Evolutionary conservation across 2,329 filamentous ascomycete genomes (phyloP), one percentile per base, ranked within the genome.

Genomic region (Scopulariopsis brevicaulis): DNA sequence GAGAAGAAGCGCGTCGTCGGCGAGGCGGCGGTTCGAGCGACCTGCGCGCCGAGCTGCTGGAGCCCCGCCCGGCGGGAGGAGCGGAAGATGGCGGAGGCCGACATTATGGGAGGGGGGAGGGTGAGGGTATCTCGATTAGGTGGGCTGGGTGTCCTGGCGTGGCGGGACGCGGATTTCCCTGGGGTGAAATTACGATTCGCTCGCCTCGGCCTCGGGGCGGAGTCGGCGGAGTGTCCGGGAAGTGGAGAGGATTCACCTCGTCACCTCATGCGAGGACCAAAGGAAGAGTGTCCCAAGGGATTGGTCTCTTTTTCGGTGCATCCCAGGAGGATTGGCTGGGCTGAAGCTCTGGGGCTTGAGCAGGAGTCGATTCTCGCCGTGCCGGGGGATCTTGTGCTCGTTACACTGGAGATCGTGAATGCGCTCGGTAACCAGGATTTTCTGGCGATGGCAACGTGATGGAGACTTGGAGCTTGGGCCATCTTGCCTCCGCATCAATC

Each of bases 1-100:
- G 85, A 86, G 68, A 96, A 85, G 37, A 54, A 46, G 5, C 56
- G 56, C 11, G 48, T 53, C 18, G 55, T 40, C n/a, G 34, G 43
- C 18, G 55, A 28, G 40, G 50, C n/a, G 48, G 28, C 34, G 14
- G 55, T 25, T 32, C 55, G 55, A 28, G 46, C 24, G 20, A 48
- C 43, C 32, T 51, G 55, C 24, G 28, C 35, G 12, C 46, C 55
- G 18, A 57, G 34, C 14, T 53, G 55, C 37, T 52, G 46, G 48
- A 57, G 55, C 8, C 55, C 55, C 32, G n/a, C 32, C 20, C 55
- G 55, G 22, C 37, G 55, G 46, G 46, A 46, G 46, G 46, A 57
- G n/a, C 55, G 55, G 50, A 57, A 43, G 4, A 57, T 34, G 25
- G 48, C 55, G 24, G 55, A 50, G 25, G 24, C 22, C 48, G 54